phyloP scores from a whole-genome alignment of 2,329 filamentous ascomycete species.

The Sarocladiaceae sp. region DNA sequence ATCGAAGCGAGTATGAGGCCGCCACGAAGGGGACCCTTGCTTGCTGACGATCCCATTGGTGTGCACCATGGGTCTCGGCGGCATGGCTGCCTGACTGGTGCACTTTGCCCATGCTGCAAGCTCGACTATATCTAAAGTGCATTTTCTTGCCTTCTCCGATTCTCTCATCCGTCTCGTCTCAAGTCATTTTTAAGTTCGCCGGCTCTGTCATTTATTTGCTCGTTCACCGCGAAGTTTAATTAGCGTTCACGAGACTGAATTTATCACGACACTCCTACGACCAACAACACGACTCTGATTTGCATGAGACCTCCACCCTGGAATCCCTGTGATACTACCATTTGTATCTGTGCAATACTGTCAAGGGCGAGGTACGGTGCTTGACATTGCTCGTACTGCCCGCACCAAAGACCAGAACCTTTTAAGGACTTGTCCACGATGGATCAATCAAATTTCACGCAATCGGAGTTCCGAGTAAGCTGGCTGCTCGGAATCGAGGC shows the following conservation, averaged over 20 bases:
- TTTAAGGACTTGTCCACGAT: background rate
- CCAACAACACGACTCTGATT: too few relatives aligned
- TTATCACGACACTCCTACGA: too few relatives aligned
- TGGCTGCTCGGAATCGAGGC: slow-evolving; percentile 7
- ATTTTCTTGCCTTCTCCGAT: background rate
- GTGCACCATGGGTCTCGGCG: background rate
- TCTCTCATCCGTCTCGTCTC: background rate
- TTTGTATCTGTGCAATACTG: too few relatives aligned
- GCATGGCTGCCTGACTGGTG: slow-evolving; percentile 8
- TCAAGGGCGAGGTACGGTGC: too few relatives aligned
- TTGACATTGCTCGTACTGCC: too few relatives aligned
- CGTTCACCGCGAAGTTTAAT: background rate
- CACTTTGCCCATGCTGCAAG: background rate
- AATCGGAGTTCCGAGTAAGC: slow-evolving; percentile 9
- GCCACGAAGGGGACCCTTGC: background rate
- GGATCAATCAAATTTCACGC: slow-evolving; percentile 19
- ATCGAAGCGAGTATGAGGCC: background rate
- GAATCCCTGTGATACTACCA: too few relatives aligned
- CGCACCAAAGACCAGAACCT: background rate
- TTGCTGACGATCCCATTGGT: background rate
- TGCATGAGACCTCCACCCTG: too few relatives aligned
- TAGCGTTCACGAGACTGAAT: background rate
- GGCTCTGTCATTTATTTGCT: background rate
- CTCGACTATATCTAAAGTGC: slow-evolving; percentile 1
- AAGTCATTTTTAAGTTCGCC: background rate